These are phyloP conservation scores for Camellia oleifera DNA, from an alignment of 179 eudicot species.

Conservation along the genomic window DNA sequence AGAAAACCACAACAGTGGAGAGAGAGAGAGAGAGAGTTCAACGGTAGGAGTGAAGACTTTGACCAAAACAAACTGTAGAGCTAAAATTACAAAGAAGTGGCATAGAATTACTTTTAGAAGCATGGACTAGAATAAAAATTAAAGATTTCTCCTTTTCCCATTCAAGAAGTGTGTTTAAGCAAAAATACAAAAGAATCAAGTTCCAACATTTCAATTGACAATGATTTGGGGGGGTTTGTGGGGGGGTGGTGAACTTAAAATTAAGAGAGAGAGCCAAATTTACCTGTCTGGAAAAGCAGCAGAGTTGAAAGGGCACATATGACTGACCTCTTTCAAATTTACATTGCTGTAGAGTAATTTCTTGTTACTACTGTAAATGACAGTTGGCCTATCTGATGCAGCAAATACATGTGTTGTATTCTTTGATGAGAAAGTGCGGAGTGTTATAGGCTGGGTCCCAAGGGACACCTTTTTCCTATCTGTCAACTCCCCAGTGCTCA, in stretches of 20 bases:
- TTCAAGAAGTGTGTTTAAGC: neutral
- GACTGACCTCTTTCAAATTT: conserved; percentile 95
- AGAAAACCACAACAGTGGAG: neutral
- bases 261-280: neutral
- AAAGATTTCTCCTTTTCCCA: neutral
- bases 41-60: neutral
- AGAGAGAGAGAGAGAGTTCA: neutral
- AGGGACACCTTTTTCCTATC: conserved; percentile 95
- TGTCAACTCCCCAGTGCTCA: conserved; percentile 68
- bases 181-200: neutral
- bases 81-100: neutral
- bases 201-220: too few species aligned
- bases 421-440: conserved; percentile 90
- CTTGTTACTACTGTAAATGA: conserved; percentile 97
- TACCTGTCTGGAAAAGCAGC: conserved; percentile 99
- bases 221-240: neutral
- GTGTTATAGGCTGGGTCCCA: conserved; percentile 96
- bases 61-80: neutral
- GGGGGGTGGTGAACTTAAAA: neutral
- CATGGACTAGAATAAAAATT: neutral
- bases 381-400: conserved; percentile 98
- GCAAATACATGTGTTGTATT: conserved; percentile 98
- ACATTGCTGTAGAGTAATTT: conserved; percentile 95
- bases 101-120: too few species aligned
- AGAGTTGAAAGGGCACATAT: conserved; percentile 98